Percentiles rank a stretch among this genome's conserved stretches.
These are phyloP conservation scores for Echinochloa phyllopogon DNA, from an alignment of 176 grass and related monocot species.

Conservation along the genomic window DNA sequence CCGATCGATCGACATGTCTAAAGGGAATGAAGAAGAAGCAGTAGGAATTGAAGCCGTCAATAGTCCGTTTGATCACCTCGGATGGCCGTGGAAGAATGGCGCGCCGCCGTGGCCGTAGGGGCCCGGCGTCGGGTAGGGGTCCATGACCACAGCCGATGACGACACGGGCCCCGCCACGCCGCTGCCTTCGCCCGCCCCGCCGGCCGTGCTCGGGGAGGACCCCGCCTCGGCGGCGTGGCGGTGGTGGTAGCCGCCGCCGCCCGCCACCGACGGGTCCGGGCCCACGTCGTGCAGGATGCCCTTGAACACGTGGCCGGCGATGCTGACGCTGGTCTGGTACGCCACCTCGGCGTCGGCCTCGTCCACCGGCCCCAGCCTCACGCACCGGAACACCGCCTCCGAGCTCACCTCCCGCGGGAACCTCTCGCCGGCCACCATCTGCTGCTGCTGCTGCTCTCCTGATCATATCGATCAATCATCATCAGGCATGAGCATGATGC, in stretches of 20 bases:
- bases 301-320: constrained; percentile 93
- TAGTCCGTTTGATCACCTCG: constrained; percentile 56
- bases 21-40: not conserved
- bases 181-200: constrained; percentile 42
- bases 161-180: constrained; percentile 29
- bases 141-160: constrained; percentile 82
- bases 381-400: constrained; percentile 87
- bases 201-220: constrained; percentile 60
- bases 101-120: constrained; percentile 58
- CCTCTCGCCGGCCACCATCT: constrained; percentile 42
- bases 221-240: constrained; percentile 39
- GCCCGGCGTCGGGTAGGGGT: constrained; percentile 81
- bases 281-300: constrained; percentile 94
- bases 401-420: constrained; percentile 89
- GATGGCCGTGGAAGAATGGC: constrained; percentile 72
- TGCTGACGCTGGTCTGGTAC: constrained; percentile 84
- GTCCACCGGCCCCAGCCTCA: constrained; percentile 77
- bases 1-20: not conserved
- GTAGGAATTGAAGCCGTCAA: not conserved
- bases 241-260: constrained; percentile 2
- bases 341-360: constrained; percentile 79
- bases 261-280: constrained; percentile 45
- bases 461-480: not conserved
- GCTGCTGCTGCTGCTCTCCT: constrained; percentile 42
- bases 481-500: not conserved